A percentile compares a stretch with the other conserved stretches of the same genome.
Evolutionary conservation across 768 basidiomycete species (phyloP).

Genomic region (Mycena vulgaris): DNA sequence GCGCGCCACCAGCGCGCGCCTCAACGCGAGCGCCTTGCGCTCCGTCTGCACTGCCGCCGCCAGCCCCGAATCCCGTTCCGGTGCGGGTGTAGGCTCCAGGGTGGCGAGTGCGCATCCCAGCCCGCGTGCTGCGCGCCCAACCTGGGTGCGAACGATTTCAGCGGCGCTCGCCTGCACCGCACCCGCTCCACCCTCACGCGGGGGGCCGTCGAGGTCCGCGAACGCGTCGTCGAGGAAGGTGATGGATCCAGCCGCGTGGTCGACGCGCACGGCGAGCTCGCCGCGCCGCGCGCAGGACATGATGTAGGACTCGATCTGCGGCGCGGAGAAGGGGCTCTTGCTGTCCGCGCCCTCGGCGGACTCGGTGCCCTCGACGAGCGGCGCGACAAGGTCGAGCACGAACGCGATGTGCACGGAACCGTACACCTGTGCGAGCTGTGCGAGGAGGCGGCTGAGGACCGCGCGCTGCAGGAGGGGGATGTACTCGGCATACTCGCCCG

Average conservation of each 20-base stretch:
- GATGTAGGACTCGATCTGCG: conserved; percentile 90
- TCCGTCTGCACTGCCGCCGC: conserved; percentile 80
- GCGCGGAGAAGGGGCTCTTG: conserved; percentile 67
- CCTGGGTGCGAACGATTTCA: conserved; percentile 82
- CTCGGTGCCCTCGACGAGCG: conserved; percentile 67
- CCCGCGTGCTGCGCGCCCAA: conserved; percentile 81
- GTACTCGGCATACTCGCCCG: conserved; percentile 82
- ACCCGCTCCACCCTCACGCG: conserved; percentile 42
- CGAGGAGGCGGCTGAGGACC: conserved; percentile 90
- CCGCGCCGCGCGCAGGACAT: conserved; percentile 93
- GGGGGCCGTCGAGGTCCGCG: conserved; percentile 54
- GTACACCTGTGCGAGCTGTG: conserved; percentile 94
- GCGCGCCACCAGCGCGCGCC: conserved; percentile 88
- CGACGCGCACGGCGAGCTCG: conserved; percentile 88
- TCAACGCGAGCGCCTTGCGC: conserved; percentile 81
- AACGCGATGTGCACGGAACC: conserved; percentile 86
- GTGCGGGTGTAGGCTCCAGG: conserved; percentile 65
- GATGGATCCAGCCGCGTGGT: conserved; percentile 90
- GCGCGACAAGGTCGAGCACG: conserved; percentile 84
- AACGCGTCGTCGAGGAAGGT: conserved; percentile 88
- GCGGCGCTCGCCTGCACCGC: conserved; percentile 80
- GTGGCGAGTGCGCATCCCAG: conserved; percentile 79
- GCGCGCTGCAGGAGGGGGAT: conserved; percentile 93
- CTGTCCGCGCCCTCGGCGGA: conserved; percentile 43
- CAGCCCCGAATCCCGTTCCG: conserved; percentile 61